phyloP scores from a whole-genome alignment of 2,329 filamentous ascomycete species.

The Xylariaceae sp. region DNA sequence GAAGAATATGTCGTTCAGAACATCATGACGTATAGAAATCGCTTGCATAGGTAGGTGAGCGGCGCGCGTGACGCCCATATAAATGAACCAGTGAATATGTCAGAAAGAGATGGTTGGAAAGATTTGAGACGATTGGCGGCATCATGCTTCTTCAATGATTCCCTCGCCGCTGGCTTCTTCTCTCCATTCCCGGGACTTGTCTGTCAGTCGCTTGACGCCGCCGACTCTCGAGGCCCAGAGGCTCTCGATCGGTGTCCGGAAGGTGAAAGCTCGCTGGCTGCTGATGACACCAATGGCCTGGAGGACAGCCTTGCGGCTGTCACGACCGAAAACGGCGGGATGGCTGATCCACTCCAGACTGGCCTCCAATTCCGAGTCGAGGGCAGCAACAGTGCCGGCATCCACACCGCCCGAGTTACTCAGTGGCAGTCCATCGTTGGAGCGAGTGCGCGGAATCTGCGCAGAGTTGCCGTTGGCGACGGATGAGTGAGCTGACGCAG shows the following conservation, averaged over 20 bases:
- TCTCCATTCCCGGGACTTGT: constrained; percentile 84
- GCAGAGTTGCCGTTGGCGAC: constrained; percentile 28
- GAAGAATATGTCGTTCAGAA: too few species aligned
- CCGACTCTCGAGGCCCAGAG: constrained; percentile 79
- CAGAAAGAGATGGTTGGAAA: constrained; percentile 3
- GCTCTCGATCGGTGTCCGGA: constrained; percentile 79
- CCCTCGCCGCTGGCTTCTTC: constrained; percentile 73
- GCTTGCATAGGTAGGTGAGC: too few species aligned
- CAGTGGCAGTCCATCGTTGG: constrained; percentile 51
- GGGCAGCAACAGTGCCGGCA: constrained; percentile 67
- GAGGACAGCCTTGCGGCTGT: constrained; percentile 89
- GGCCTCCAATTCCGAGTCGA: constrained; percentile 85
- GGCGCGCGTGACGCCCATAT: too few species aligned
- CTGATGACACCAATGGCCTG: constrained; percentile 96
- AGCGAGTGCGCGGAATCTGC: constrained; percentile 41
- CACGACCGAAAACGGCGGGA: constrained; percentile 86
- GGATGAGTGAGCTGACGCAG: constrained; percentile 39
- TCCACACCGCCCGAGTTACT: constrained; percentile 67
- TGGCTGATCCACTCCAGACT: constrained; percentile 97
- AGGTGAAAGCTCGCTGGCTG: constrained; percentile 88
- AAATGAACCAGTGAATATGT: too few species aligned
- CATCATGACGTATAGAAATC: too few species aligned
- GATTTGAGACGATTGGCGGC: not conserved
- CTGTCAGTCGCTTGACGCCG: constrained; percentile 74
- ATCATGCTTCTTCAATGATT: constrained; percentile 53